Percentiles rank a stretch among this genome's conserved stretches.
phyloP scores from a whole-genome alignment of 345 rosid species.

The Cardamine chenopodiifolia region DNA sequence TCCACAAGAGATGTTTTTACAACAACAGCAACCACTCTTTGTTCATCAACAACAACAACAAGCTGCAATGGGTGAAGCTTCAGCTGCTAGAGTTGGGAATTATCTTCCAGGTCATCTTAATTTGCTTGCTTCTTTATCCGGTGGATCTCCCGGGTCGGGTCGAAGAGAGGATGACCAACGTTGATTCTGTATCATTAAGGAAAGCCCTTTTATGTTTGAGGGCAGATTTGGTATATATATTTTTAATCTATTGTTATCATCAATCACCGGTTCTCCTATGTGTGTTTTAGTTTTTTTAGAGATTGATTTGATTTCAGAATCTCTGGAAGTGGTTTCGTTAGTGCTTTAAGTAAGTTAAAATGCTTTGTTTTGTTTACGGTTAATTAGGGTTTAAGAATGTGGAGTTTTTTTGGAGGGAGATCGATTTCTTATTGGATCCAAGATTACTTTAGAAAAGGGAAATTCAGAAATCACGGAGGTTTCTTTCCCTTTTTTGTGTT shows the following conservation, averaged over 20 bases:
- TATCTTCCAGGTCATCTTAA: constrained; percentile 87
- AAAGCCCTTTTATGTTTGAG: constrained; percentile 15
- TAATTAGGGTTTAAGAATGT: constrained; percentile 34
- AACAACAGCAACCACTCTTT: constrained; percentile 48
- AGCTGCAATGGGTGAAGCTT: constrained; percentile 86
- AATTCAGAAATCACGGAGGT: constrained; percentile 31
- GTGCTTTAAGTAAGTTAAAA: too few species aligned
- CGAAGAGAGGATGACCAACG: constrained; percentile 62
- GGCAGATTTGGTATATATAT: constrained; percentile 27
- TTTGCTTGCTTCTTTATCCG: constrained; percentile 82
- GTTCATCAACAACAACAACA: constrained; percentile 67
- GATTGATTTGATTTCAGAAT: constrained; percentile 10
- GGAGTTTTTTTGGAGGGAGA: neutral
- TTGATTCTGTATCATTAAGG: neutral
- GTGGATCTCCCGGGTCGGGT: constrained; percentile 65
- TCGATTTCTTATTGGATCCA: constrained; percentile 20
- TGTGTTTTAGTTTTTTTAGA: neutral
- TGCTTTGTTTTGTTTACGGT: constrained; percentile 13
- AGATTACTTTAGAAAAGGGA: constrained; percentile 17
- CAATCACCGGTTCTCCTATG: constrained; percentile 15
- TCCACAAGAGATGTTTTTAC: constrained; percentile 70
- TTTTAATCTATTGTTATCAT: constrained; percentile 2
- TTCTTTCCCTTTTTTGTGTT: constrained; percentile 16
- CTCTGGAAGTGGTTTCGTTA: neutral
- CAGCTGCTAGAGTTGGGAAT: constrained; percentile 82